These are phyloP conservation scores for Nicotiana benthamiana DNA, from an alignment of 257 asterid genomes.

Conservation along the genomic window DNA sequence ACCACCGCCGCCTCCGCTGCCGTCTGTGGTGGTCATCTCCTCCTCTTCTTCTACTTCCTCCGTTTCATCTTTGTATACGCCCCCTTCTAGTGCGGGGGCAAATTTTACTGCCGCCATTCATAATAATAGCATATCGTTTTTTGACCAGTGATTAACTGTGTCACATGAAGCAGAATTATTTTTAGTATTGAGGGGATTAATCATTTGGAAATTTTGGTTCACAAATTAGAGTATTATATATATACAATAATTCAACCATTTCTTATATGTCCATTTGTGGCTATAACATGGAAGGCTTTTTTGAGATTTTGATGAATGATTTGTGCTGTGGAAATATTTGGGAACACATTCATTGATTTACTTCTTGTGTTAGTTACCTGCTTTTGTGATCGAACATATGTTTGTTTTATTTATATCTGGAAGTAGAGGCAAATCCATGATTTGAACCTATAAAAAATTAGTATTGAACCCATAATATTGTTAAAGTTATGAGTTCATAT, in stretches of 20 bases:
- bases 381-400: too few relatives aligned
- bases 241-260: background rate
- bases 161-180: background rate
- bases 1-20: constrained; percentile 30
- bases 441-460: too few relatives aligned
- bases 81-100: constrained; percentile 36
- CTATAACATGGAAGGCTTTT: background rate
- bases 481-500: too few relatives aligned
- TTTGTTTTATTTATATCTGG: too few relatives aligned
- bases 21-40: constrained; percentile 24
- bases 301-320: background rate
- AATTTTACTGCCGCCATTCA: constrained; percentile 37
- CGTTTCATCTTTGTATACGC: constrained; percentile 41
- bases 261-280: background rate
- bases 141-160: constrained; percentile 22
- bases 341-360: too few relatives aligned
- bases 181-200: background rate
- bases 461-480: too few relatives aligned
- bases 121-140: constrained; percentile 52
- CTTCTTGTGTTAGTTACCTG: too few relatives aligned
- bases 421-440: too few relatives aligned
- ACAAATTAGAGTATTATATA: background rate
- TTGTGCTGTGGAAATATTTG: too few relatives aligned
- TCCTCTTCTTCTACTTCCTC: constrained; percentile 38
- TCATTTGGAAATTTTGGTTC: background rate